Evolutionary conservation across 2,329 filamentous ascomycete genomes (phyloP), one percentile per base, ranked within the genome.

Genomic region (Ceratocystis cacaofunesta): DNA sequence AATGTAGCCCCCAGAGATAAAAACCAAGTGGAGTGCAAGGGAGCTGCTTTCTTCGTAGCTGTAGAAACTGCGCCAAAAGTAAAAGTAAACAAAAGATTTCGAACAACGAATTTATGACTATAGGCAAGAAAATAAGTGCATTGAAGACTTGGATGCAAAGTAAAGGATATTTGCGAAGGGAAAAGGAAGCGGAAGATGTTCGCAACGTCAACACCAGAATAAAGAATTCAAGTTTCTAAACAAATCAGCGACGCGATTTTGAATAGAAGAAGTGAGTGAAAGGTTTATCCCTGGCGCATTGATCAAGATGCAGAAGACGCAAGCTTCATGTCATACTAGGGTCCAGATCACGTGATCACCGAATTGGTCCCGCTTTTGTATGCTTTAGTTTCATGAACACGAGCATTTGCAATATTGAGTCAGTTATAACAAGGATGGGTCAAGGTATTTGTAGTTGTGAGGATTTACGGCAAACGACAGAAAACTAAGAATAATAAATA

Each of bases 31-130:
- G 19, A 30, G 12, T 58, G 32, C 17, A 58, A 58, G 55, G 55
- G 55, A 58, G 55, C 8, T 10, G 28, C 6, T 60, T 19, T 41
- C 36, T 41, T 41, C 15, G 60, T 46, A 17, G 28, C 19, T 48
- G 60, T n/a, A 28, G 36, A 62, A 62, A 50, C 61, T 32, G 3
- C 36, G 22, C n/a, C 19, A 61, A 61, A 61, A 61, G 25, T 25
- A 61, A 61, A 60, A 36, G n/a, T 36, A 61, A 36, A 61, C 32
- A 61, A 28, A 28, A 5, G 10, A 22, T 15, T 36, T 8, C 4
- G 17, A 15, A 15, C 1, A 19, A 58, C 30, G n/a, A 7, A 30
- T n/a, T 36, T n/a, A 30, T 30, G 12, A 19, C 32, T n/a, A 5
- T 25, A 22, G 3, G 22, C n/a, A 52, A 52, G n/a, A n/a, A 8